A percentile compares a stretch with the other conserved stretches of the same genome.
Evolutionary conservation across 2,329 filamentous ascomycete species (phyloP).

Genomic region (Aureobasidium sp.): DNA sequence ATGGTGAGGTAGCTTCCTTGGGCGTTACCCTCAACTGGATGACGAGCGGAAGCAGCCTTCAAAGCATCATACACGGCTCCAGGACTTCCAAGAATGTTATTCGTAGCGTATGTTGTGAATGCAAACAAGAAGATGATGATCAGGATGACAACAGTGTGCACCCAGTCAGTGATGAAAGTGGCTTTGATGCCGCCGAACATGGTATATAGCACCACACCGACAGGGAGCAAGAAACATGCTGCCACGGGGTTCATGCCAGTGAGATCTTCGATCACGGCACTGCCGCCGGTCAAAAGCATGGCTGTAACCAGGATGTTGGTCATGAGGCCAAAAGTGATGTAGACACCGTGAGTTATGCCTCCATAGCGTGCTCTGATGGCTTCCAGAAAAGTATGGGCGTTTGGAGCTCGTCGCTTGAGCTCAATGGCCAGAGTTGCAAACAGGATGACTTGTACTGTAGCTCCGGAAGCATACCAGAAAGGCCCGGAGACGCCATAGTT

Average conservation of each 20-base stretch:
- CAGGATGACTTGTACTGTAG: slow-evolving; percentile 78
- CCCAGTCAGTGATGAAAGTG: slow-evolving; percentile 77
- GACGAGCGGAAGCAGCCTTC: slow-evolving; percentile 56
- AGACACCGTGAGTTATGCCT: slow-evolving; percentile 63
- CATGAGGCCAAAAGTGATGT: slow-evolving; percentile 72
- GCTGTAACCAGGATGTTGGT: slow-evolving; percentile 76
- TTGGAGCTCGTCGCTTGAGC: slow-evolving; percentile 77
- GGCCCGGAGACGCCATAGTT: slow-evolving; percentile 56
- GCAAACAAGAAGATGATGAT: slow-evolving; percentile 82
- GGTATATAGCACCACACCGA: slow-evolving; percentile 77
- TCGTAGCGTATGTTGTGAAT: slow-evolving; percentile 73
- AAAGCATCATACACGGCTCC: slow-evolving; percentile 71
- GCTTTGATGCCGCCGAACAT: slow-evolving; percentile 72
- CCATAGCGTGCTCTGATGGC: slow-evolving; percentile 78
- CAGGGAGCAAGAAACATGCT: slow-evolving; percentile 74
- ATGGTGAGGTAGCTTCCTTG: slow-evolving; percentile 82
- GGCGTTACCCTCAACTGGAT: slow-evolving; percentile 74
- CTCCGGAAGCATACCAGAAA: slow-evolving; percentile 60
- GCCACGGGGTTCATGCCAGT: slow-evolving; percentile 72
- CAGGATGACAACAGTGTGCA: slow-evolving; percentile 78
- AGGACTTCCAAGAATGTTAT: slow-evolving; percentile 65
- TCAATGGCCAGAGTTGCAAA: slow-evolving; percentile 90
- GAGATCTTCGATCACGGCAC: slow-evolving; percentile 63
- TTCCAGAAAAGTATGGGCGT: slow-evolving; percentile 72
- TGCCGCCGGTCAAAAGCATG: slow-evolving; percentile 81